Evolutionary conservation across 108 stramenopile species (phyloP).

Genomic region (Chaetoceros tenuissimus): DNA sequence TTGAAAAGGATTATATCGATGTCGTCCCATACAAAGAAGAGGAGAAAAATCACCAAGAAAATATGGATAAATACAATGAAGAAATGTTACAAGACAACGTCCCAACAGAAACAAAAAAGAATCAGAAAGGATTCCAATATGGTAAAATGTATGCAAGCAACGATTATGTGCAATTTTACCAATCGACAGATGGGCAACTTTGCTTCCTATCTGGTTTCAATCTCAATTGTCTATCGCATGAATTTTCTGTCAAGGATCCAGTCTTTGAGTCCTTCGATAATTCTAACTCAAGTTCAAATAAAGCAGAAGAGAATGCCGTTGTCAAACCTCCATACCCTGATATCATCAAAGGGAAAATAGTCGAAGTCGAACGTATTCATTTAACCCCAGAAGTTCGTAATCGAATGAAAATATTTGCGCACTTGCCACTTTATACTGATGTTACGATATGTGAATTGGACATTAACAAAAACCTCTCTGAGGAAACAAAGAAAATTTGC

Average conservation of each 20-base stretch:
- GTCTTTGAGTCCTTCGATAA: neutral
- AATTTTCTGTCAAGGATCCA: conserved; percentile 33
- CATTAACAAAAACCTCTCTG: conserved; percentile 38
- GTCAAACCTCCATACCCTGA: conserved; percentile 52
- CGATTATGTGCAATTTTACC: conserved; percentile 54
- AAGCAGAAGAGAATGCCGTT: conserved; percentile 1
- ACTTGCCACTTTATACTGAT: conserved; percentile 48
- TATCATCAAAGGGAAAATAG: conserved; percentile 38
- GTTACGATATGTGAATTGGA: conserved; percentile 66
- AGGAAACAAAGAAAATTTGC: conserved; percentile 44
- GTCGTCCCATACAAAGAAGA: neutral
- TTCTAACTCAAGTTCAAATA: neutral
- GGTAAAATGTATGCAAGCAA: conserved; percentile 36
- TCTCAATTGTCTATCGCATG: conserved; percentile 50
- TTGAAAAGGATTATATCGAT: neutral
- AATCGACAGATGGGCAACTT: conserved; percentile 66
- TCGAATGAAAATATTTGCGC: conserved; percentile 63
- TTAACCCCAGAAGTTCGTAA: conserved; percentile 53
- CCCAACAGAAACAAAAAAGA: neutral
- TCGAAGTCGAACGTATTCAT: conserved; percentile 45
- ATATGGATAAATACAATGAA: neutral
- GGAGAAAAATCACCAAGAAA: neutral
- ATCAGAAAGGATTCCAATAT: neutral
- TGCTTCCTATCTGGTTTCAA: conserved; percentile 69
- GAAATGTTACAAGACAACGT: neutral